Evolutionary conservation across 495 filamentous ascomycete species (phyloP).

Genomic region (Tetracladium setigerum): DNA sequence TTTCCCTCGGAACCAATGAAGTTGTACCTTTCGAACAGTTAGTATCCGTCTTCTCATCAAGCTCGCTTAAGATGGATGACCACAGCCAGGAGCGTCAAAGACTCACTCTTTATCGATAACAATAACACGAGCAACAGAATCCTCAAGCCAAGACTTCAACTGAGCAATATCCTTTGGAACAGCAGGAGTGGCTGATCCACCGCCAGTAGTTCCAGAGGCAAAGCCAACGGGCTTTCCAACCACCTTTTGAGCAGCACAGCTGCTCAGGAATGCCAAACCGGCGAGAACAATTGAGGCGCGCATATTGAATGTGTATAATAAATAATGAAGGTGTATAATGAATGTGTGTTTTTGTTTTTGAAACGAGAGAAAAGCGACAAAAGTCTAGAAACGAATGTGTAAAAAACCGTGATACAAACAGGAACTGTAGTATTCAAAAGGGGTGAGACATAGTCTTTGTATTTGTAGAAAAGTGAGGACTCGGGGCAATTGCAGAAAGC

Average conservation of each 20-base stretch:
- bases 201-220: constrained; percentile 35
- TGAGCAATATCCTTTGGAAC: constrained; percentile 34
- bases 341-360: neutral
- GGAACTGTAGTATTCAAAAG: too few relatives aligned
- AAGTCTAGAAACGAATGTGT: too few relatives aligned
- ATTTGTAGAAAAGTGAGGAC: too few relatives aligned
- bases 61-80: neutral
- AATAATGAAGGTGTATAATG: neutral
- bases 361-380: too few relatives aligned
- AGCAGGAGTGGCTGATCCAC: constrained; percentile 36
- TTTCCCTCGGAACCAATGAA: constrained; percentile 35
- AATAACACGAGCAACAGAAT: constrained; percentile 39
- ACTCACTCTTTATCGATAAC: constrained; percentile 32
- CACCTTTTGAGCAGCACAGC: constrained; percentile 12
- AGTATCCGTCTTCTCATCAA: neutral
- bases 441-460: too few relatives aligned
- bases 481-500: too few relatives aligned
- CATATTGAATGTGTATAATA: neutral
- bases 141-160: constrained; percentile 27
- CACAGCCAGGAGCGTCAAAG: neutral
- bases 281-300: constrained; percentile 1
- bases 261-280: neutral
- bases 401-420: too few relatives aligned
- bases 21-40: constrained; percentile 25
- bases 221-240: constrained; percentile 33